A percentile compares a stretch with the other conserved stretches of the same genome.
These are phyloP conservation scores for Hemisphaericaspora lyxosophila DNA, from an alignment of 1,139 yeast species.

Conservation along the genomic window DNA sequence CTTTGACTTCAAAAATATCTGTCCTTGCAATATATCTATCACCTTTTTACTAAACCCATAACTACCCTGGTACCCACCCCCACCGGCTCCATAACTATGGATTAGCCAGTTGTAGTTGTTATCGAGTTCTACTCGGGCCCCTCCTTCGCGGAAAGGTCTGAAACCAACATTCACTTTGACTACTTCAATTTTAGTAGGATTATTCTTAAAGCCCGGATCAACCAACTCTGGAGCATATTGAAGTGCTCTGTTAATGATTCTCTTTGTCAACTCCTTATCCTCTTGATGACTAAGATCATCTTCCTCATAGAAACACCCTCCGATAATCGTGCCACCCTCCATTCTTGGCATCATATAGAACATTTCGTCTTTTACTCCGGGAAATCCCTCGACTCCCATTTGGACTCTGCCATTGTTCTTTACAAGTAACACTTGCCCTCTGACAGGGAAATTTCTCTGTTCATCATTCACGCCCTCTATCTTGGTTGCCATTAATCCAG, in stretches of 20 bases:
- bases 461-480: conserved; percentile 35
- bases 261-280: conserved; percentile 35
- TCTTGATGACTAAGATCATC: conserved; percentile 24
- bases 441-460: conserved; percentile 27
- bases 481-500: conserved; percentile 39
- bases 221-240: conserved; percentile 43
- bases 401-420: conserved; percentile 34
- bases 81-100: conserved; percentile 55
- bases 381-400: conserved; percentile 30
- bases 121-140: conserved; percentile 44
- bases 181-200: conserved; percentile 38
- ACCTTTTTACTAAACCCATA: conserved; percentile 38
- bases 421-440: conserved; percentile 42
- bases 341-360: conserved; percentile 52
- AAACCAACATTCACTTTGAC: conserved; percentile 46
- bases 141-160: conserved; percentile 48
- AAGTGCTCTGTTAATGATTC: conserved; percentile 42
- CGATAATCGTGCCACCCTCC: conserved; percentile 56
- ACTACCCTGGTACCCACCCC: conserved; percentile 55
- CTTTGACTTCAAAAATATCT: background rate
- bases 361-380: conserved; percentile 34
- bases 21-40: conserved; percentile 16
- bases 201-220: conserved; percentile 30
- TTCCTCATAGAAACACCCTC: conserved; percentile 46
- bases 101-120: conserved; percentile 33